Base-by-base conservation (phyloP, 306 rosid genomes). In the Cicer cuneatum region DNA sequence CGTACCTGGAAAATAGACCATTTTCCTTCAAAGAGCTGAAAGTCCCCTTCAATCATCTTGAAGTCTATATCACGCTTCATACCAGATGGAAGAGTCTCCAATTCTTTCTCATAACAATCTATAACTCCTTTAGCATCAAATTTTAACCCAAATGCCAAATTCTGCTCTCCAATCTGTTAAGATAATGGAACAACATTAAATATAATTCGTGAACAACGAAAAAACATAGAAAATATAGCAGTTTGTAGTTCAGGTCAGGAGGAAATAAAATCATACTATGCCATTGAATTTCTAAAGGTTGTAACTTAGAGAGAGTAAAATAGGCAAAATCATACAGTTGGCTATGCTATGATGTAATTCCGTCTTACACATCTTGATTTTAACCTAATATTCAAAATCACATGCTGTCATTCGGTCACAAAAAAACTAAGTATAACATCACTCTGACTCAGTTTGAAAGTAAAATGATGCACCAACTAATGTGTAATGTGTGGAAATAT, bases 41-140 rank as follows among this genome's bases (percentile, higher is more conserved):
- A 94, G 80, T 94, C 98, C 47, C 98, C 98, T 84, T 94, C 89
- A 29, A 85, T 59, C 97, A 94, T 94, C 83, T 88, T 80, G 82
- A 94, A 94, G 16, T 88, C 90, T 10, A 94, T 91, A 7, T 91
- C 97, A 39, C 95, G 96, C 84, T 76, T 90, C 73, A 58, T 77
- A 58, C 92, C 83, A 58, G 74, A 84, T 71, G 90, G 86, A 82
- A 89, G 81, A 65, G 48, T 82, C 87, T 87, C 85, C 48, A 90
- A 75, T 19, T 80, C 85, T 62, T 84, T 86, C 85, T 94, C 98
- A 73, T 72, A 94, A 84, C 98, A 94, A 82, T 94, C 98, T 35
- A 94, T 18, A 68, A 87, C 71, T 72, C 93, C 98, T 83, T 79
- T 87, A 19, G 98, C 98, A 74, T 85, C 86, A 76, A 94, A 94